Evolutionary conservation across 179 eudicot species (phyloP).

Genomic region (Nepenthes alata): DNA sequence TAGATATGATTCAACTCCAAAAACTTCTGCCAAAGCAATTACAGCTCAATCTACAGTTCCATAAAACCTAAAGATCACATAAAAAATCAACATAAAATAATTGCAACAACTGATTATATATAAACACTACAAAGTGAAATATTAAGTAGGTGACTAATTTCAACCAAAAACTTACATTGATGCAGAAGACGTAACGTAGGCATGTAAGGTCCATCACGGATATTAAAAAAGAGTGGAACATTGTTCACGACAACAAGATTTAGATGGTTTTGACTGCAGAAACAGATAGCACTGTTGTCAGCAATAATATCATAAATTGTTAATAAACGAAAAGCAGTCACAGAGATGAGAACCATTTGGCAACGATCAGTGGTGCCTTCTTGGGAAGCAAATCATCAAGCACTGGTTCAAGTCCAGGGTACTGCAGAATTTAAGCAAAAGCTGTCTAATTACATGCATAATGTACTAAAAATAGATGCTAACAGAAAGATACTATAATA

Average conservation of each 20-base stretch:
- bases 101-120: too few relatives aligned
- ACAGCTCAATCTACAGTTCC: too few relatives aligned
- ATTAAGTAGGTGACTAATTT: too few relatives aligned
- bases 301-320: background rate
- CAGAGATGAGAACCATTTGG: conserved; percentile 53
- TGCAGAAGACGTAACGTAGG: conserved; percentile 95
- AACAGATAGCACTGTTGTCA: conserved; percentile 8
- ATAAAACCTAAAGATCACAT: too few relatives aligned
- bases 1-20: too few relatives aligned
- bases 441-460: background rate
- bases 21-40: too few relatives aligned
- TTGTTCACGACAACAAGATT: conserved; percentile 88
- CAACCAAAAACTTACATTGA: conserved; percentile 44
- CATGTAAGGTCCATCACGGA: conserved; percentile 99
- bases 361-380: conserved; percentile 88
- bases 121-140: too few relatives aligned
- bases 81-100: too few relatives aligned
- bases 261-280: conserved; percentile 80
- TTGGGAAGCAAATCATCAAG: conserved; percentile 92
- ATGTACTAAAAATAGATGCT: too few relatives aligned
- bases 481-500: background rate
- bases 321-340: background rate
- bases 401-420: conserved; percentile 93
- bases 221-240: conserved; percentile 82
- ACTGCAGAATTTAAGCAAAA: conserved; percentile 33